A percentile compares a stretch with the other conserved stretches of the same genome.
Evolutionary conservation across 345 rosid genomes (phyloP).

Genomic region (Citrus sp.): DNA sequence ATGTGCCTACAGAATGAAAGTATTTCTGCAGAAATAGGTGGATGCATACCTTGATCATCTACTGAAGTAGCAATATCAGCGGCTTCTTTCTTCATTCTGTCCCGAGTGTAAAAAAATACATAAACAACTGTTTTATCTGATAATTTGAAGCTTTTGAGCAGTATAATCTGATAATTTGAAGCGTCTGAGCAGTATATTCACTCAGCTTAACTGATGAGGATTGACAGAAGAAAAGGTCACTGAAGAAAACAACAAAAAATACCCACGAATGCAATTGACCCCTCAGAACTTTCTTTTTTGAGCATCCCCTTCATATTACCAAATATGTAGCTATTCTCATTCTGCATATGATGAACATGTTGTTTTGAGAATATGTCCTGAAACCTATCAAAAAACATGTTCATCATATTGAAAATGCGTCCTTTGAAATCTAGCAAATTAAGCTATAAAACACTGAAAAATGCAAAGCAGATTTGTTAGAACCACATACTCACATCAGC

Average conservation of each 20-base stretch:
- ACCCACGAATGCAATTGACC: not conserved
- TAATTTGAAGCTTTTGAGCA: not conserved
- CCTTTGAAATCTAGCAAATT: not conserved
- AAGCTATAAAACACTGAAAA: not conserved
- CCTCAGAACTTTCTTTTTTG: not conserved
- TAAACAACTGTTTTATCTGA: not conserved
- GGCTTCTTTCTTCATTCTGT: not conserved
- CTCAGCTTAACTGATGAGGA: not conserved
- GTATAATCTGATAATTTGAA: not conserved
- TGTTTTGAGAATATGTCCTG: not conserved
- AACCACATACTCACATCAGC: constrained; percentile 14
- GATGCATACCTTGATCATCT: not conserved
- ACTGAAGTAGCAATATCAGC: not conserved
- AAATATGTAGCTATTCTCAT: not conserved
- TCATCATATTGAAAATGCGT: not conserved
- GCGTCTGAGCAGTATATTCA: not conserved
- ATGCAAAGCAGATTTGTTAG: not conserved
- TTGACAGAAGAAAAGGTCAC: not conserved
- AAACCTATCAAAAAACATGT: not conserved
- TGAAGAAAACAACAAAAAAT: no score
- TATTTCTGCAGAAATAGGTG: not conserved
- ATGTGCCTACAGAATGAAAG: not conserved
- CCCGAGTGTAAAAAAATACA: not conserved
- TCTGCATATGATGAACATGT: not conserved
- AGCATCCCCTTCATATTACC: not conserved